phyloP scores from a whole-genome alignment of 257 asterid species.

The Lavandula angustifolia region DNA sequence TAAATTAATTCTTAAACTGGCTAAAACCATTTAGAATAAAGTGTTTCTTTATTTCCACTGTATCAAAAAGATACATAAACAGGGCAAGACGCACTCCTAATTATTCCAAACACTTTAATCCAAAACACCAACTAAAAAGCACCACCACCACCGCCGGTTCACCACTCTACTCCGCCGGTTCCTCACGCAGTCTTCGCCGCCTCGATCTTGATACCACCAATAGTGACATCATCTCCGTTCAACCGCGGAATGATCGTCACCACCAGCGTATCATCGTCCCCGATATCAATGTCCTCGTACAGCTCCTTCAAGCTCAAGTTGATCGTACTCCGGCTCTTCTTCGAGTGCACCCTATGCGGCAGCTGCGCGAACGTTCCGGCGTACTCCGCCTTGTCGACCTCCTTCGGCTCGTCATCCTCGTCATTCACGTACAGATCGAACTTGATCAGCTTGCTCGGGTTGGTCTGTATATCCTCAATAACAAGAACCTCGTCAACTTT shows the following conservation, averaged over 20 bases:
- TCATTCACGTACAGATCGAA: slow-evolving; percentile 18
- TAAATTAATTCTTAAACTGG: too few relatives aligned
- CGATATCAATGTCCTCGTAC: slow-evolving; percentile 13
- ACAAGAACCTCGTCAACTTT: slow-evolving; percentile 4
- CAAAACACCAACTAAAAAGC: too few relatives aligned
- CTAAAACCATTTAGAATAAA: too few relatives aligned
- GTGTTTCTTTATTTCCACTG: too few relatives aligned
- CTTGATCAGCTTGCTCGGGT: slow-evolving; percentile 1
- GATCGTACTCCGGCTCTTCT: neutral
- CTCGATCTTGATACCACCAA: slow-evolving; percentile 21
- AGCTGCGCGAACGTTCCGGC: slow-evolving; percentile 16
- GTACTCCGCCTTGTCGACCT: slow-evolving; percentile 23
- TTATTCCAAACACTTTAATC: too few relatives aligned
- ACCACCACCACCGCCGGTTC: neutral
- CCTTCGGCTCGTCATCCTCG: neutral
- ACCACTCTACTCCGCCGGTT: neutral
- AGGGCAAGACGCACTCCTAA: too few relatives aligned
- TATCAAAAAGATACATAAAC: too few relatives aligned
- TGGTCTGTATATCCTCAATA: neutral
- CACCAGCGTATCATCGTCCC: neutral
- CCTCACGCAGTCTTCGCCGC: slow-evolving; percentile 28
- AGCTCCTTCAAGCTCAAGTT: slow-evolving; percentile 9
- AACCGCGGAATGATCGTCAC: slow-evolving; percentile 16
- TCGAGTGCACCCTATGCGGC: neutral
- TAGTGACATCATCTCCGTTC: slow-evolving; percentile 5